Conservation (phyloP, 2,329 filamentous ascomycete genomes). For the Cryphonectria carpinicola region DNA sequence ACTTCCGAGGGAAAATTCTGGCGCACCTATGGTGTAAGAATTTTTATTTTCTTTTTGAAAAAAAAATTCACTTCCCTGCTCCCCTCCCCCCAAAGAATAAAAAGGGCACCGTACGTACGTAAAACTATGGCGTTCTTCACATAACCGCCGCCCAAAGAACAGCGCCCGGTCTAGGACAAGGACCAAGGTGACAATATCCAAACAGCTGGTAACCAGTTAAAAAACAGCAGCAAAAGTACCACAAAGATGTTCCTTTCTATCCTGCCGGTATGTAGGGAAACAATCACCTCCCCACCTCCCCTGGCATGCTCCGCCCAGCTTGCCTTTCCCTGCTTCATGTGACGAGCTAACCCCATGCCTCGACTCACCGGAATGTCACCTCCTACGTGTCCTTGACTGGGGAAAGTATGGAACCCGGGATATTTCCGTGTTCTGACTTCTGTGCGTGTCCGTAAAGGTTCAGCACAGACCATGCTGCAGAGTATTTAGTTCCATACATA, state of each 20-base stretch:
- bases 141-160: neutral
- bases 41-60: too few relatives aligned
- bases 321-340: neutral
- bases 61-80: too few relatives aligned
- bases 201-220: neutral
- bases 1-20: neutral
- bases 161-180: neutral
- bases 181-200: neutral
- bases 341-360: neutral
- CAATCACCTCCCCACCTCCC: neutral
- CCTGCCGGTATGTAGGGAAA: neutral
- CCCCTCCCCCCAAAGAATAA: too few relatives aligned
- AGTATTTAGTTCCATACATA: neutral
- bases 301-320: neutral
- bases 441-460: neutral
- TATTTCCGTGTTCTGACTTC: neutral
- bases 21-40: neutral
- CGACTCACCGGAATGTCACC: neutral
- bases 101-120: neutral
- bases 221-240: neutral
- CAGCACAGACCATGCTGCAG: neutral
- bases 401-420: neutral
- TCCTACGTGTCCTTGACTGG: neutral
- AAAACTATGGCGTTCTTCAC: neutral
- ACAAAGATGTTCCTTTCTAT: neutral